Percentiles rank a stretch among this genome's conserved stretches.
Conservation (phyloP, 768 basidiomycete genomes). For the Myochromella boudieri region DNA sequence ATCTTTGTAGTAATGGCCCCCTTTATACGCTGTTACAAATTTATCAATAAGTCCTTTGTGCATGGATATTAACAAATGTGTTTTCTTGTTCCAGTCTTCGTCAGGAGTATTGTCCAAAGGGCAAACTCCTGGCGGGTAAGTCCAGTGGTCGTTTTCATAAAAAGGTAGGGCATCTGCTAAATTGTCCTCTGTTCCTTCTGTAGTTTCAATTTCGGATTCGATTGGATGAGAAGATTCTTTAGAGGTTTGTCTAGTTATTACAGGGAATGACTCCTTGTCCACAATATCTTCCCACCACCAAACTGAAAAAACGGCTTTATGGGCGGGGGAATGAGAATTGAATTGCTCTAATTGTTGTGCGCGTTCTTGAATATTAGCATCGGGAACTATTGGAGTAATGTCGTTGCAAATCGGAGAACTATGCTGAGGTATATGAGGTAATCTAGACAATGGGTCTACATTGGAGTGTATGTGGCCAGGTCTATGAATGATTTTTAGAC, state of each 20-base stretch:
- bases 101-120: neutral
- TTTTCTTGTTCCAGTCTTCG: neutral
- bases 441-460: conserved; percentile 22
- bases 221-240: neutral
- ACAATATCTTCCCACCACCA: conserved; percentile 21
- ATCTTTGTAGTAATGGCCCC: neutral
- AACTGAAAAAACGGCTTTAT: conserved; percentile 20
- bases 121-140: neutral
- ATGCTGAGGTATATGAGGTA: conserved; percentile 17
- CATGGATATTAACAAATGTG: neutral
- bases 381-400: neutral
- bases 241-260: neutral
- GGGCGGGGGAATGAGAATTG: conserved; percentile 5
- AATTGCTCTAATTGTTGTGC: neutral
- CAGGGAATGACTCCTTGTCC: conserved; percentile 9
- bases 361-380: neutral
- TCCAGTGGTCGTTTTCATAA: neutral
- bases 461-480: conserved; percentile 33
- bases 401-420: conserved; percentile 14
- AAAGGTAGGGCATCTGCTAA: neutral
- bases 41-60: neutral
- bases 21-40: neutral
- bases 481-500: conserved; percentile 28
- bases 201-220: neutral
- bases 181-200: neutral